These are phyloP conservation scores for Neoboletus magnificus DNA, from an alignment of 768 basidiomycete species.

Conservation along the genomic window DNA sequence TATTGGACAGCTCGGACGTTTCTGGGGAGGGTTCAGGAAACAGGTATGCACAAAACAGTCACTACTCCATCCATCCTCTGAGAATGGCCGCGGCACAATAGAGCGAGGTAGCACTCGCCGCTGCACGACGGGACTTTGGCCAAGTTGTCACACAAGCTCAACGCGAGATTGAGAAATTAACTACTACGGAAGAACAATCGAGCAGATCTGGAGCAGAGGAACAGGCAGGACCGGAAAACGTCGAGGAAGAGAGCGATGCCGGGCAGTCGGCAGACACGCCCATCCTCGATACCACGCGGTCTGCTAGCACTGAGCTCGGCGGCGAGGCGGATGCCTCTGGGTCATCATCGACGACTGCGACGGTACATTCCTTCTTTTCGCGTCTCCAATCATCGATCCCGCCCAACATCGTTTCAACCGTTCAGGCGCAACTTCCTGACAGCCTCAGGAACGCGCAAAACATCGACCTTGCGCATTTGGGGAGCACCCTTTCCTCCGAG, in stretches of 20 bases:
- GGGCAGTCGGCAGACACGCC: slow-evolving; percentile 29
- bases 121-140: slow-evolving; percentile 69
- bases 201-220: slow-evolving; percentile 3
- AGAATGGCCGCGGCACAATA: slow-evolving; percentile 27
- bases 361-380: slow-evolving; percentile 52
- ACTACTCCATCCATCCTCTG: not conserved
- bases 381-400: slow-evolving; percentile 74
- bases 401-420: slow-evolving; percentile 64
- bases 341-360: slow-evolving; percentile 16
- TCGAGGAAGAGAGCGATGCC: slow-evolving; percentile 23
- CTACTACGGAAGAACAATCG: slow-evolving; percentile 33
- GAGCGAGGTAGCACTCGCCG: slow-evolving; percentile 68
- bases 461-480: slow-evolving; percentile 67
- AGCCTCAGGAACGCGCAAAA: slow-evolving; percentile 58
- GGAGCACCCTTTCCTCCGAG: slow-evolving; percentile 59
- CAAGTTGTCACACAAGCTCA: slow-evolving; percentile 78
- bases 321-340: slow-evolving; percentile 13
- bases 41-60: slow-evolving; percentile 53
- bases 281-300: slow-evolving; percentile 17
- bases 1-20: slow-evolving; percentile 77
- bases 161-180: slow-evolving; percentile 65
- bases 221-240: slow-evolving; percentile 7
- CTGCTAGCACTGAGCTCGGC: slow-evolving; percentile 18
- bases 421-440: slow-evolving; percentile 68
- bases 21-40: slow-evolving; percentile 91